Evolutionary conservation across 495 filamentous ascomycete species (phyloP).

Genomic region (Penicillium arizonense): DNA sequence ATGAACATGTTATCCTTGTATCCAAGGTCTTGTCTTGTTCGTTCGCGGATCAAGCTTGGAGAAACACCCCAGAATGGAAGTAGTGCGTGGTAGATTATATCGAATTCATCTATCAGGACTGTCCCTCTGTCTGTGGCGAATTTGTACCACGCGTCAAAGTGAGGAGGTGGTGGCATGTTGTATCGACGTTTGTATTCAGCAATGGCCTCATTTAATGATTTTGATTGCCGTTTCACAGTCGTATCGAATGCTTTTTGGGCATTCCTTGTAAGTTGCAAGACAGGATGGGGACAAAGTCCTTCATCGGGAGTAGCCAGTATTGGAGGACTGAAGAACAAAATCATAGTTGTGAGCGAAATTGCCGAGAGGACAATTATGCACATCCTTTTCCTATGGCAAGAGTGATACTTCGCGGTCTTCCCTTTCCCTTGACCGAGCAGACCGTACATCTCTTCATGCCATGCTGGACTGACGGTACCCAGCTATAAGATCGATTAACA

Average conservation of each 20-base stretch:
- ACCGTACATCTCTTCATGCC: too few relatives aligned
- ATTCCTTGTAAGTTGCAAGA: background rate
- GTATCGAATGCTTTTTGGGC: background rate
- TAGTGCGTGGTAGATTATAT: slow-evolving; percentile 50
- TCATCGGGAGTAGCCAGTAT: background rate
- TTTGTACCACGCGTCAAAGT: slow-evolving; percentile 65
- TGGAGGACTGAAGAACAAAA: background rate
- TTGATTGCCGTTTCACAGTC: slow-evolving; percentile 1
- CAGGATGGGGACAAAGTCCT: background rate
- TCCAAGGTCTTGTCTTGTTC: background rate
- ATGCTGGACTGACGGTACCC: too few relatives aligned
- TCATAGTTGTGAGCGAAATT: background rate
- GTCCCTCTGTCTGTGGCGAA: slow-evolving; percentile 56
- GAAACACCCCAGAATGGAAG: slow-evolving; percentile 50
- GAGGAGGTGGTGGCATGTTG: slow-evolving; percentile 54
- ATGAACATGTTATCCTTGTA: background rate
- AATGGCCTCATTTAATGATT: slow-evolving; percentile 3
- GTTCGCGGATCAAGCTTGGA: background rate
- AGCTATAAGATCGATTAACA: too few relatives aligned
- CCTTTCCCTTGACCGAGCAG: too few relatives aligned
- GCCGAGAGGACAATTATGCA: too few relatives aligned
- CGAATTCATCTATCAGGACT: slow-evolving; percentile 60
- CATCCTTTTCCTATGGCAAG: too few relatives aligned
- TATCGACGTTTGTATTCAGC: slow-evolving; percentile 54
- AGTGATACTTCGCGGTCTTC: too few relatives aligned